Percentiles rank a stretch among this genome's conserved stretches.
Evolutionary conservation across 148 eudicot species (phyloP).

Genomic region (Amaranthus hypochondriacus): DNA sequence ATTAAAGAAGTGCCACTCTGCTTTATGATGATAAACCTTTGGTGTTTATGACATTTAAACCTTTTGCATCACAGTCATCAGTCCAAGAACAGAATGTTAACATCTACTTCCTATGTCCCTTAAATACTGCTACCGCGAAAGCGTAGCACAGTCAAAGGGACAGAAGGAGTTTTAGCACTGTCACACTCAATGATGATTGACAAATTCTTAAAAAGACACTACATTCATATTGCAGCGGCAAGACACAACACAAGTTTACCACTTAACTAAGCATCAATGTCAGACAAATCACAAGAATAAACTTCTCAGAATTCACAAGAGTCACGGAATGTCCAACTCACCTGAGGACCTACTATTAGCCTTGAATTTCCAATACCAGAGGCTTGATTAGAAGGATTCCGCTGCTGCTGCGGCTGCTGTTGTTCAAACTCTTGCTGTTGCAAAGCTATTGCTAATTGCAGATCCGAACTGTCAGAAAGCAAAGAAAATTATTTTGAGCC

Average conservation of each 20-base stretch:
- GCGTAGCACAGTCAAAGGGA: too few species aligned
- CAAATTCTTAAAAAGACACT: background rate
- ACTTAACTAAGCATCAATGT: background rate
- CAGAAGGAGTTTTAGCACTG: too few species aligned
- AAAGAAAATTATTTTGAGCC: background rate
- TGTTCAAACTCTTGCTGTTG: conserved; percentile 93
- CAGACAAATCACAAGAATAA: background rate
- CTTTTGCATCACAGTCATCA: too few species aligned
- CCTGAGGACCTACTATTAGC: conserved; percentile 83
- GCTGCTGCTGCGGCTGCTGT: conserved; percentile 38
- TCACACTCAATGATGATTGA: background rate
- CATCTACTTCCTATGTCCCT: too few species aligned
- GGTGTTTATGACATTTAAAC: too few species aligned
- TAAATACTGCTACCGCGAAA: too few species aligned
- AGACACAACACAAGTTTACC: background rate
- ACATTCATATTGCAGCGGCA: background rate
- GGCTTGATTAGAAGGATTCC: conserved; percentile 44
- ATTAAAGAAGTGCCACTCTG: background rate
- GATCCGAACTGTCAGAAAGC: conserved; percentile 61
- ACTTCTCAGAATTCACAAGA: background rate
- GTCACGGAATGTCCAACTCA: conserved; percentile 27
- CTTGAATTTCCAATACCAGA: conserved; percentile 39
- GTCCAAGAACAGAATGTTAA: too few species aligned
- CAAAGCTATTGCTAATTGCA: conserved; percentile 85
- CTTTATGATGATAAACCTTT: too few species aligned